phyloP scores from a whole-genome alignment of 257 asterid genomes.

The Euphrasia confusa region DNA sequence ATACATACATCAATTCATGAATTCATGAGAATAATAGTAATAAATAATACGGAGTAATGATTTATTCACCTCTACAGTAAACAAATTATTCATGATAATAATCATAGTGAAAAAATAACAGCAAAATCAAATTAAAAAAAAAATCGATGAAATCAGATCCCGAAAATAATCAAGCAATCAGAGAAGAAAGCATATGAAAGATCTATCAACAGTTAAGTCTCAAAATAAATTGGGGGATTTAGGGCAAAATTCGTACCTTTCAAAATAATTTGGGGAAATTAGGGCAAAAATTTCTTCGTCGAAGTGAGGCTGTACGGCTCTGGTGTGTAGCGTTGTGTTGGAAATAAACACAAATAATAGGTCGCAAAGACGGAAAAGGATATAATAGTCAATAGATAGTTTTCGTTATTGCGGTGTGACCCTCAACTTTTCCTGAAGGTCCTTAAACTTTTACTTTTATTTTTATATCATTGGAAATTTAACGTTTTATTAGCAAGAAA shows the following conservation, averaged over 20 bases:
- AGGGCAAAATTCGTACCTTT: no score
- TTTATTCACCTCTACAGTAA: no score
- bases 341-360: neutral
- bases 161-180: neutral
- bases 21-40: neutral
- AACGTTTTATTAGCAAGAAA: no score
- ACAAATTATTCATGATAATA: no score
- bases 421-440: neutral
- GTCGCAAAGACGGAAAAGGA: neutral
- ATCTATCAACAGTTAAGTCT: neutral
- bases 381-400: neutral
- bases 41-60: no score
- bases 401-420: conserved; percentile 7
- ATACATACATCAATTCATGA: neutral
- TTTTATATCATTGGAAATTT: no score
- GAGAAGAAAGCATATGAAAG: neutral
- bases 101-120: no score
- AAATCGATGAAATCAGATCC: conserved; percentile 4
- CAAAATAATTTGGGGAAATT: neutral
- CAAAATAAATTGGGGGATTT: neutral
- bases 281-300: conserved; percentile 14
- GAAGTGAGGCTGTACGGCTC: conserved; percentile 13
- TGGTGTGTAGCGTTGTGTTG: neutral
- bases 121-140: neutral
- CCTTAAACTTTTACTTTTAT: neutral